Conservation (phyloP, 192 early-diverging fungal species). For the Jimgerdemannia lactiflua region DNA sequence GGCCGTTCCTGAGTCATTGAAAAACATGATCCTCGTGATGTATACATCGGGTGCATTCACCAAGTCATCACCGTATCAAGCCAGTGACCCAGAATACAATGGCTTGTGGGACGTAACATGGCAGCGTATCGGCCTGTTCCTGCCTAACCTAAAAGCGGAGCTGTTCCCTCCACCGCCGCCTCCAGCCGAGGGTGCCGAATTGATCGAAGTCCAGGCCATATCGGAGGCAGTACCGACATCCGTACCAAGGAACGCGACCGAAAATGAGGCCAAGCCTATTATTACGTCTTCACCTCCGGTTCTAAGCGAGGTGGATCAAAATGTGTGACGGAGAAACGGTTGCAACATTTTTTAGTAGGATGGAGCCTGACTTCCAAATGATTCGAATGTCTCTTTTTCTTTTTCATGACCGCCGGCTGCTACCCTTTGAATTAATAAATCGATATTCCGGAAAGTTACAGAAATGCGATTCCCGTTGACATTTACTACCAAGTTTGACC, state of each 20-base stretch:
- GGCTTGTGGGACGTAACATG: conserved; percentile 74
- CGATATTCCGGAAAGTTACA: no score
- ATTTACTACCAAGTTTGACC: no score
- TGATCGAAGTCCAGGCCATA: not conserved
- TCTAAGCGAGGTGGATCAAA: not conserved
- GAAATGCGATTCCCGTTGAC: no score
- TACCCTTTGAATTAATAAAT: no score
- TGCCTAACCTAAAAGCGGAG: conserved; percentile 68
- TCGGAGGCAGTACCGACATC: not conserved
- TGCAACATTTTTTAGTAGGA: no score
- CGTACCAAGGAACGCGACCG: not conserved
- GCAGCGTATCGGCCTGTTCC: conserved; percentile 54
- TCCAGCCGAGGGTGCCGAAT: not conserved
- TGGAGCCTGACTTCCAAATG: no score
- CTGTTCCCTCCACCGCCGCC: conserved; percentile 35
- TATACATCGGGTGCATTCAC: conserved; percentile 65
- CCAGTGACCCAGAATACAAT: conserved; percentile 22
- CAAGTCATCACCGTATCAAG: conserved; percentile 12
- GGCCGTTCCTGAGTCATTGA: conserved; percentile 72
- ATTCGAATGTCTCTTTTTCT: no score
- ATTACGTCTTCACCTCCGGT: not conserved
- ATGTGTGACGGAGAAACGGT: not conserved
- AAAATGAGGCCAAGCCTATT: not conserved
- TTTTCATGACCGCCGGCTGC: no score
- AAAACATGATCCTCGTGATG: conserved; percentile 84